These are phyloP conservation scores for Centaurea solstitialis DNA, from an alignment of 129 eudicot species.

Conservation along the genomic window DNA sequence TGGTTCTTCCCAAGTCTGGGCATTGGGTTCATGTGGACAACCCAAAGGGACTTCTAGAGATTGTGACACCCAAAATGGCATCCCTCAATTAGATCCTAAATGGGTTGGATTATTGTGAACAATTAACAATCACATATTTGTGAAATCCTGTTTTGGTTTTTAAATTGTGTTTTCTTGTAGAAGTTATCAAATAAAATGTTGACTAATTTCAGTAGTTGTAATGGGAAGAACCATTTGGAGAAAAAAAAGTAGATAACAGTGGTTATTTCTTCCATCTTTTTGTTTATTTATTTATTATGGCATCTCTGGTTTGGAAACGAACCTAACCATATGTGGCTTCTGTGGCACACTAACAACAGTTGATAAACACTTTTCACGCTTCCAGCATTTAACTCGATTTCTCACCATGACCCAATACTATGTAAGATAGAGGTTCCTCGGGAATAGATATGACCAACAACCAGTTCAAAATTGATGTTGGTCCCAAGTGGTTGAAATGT, in stretches of 20 bases:
- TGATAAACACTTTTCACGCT: too few relatives aligned
- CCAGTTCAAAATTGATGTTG: background rate
- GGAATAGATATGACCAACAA: background rate
- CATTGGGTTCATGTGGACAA: slow-evolving; percentile 99
- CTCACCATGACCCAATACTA: too few relatives aligned
- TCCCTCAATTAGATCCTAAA: slow-evolving; percentile 41
- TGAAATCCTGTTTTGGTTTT: background rate
- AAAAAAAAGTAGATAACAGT: background rate
- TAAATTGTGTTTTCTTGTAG: background rate
- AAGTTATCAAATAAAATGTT: background rate
- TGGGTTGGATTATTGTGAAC: slow-evolving; percentile 2
- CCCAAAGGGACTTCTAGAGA: slow-evolving; percentile 94
- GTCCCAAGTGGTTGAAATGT: background rate
- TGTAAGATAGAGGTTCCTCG: background rate
- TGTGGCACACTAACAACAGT: too few relatives aligned
- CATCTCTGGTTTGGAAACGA: too few relatives aligned
- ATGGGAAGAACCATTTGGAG: background rate
- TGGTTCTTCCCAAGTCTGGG: slow-evolving; percentile 85
- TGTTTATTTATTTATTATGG: too few relatives aligned
- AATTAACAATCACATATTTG: background rate
- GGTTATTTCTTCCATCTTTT: background rate
- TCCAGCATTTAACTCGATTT: too few relatives aligned
- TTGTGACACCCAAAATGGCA: slow-evolving; percentile 74
- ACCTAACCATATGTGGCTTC: too few relatives aligned
- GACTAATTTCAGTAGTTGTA: background rate